These are phyloP conservation scores for Helotiales sp. DNA, from an alignment of 2,329 filamentous ascomycete species.

Conservation along the genomic window DNA sequence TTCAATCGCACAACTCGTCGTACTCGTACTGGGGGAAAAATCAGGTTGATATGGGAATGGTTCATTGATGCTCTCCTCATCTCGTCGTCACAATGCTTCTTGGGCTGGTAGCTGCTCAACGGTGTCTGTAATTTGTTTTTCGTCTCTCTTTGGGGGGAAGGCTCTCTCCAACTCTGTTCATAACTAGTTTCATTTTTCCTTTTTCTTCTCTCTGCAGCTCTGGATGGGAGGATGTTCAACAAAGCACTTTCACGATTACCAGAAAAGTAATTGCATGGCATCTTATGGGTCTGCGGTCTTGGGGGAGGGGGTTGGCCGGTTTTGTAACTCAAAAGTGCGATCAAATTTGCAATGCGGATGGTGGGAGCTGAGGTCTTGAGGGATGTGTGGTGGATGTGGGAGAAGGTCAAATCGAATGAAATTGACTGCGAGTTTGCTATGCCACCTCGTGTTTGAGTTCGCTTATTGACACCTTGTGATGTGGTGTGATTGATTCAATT, in stretches of 20 bases:
- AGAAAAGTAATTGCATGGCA: background rate
- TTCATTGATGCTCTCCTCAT: background rate
- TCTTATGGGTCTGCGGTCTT: background rate
- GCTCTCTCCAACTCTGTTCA: slow-evolving; percentile 12
- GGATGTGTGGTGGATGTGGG: background rate
- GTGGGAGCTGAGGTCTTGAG: background rate
- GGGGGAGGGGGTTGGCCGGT: background rate
- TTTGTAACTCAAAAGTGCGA: background rate
- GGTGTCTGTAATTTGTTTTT: slow-evolving; percentile 8
- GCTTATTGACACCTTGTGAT: background rate
- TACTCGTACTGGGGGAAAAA: slow-evolving; percentile 1
- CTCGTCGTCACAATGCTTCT: background rate
- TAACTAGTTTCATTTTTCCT: slow-evolving; percentile 12
- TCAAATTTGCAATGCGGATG: background rate
- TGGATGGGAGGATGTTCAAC: background rate
- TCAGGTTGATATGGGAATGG: slow-evolving; percentile 4
- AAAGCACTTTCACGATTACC: background rate
- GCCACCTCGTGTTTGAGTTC: background rate
- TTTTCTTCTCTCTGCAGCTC: background rate
- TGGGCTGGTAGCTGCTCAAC: background rate
- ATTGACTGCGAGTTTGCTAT: background rate
- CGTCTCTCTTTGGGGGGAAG: background rate
- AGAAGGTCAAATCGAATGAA: background rate
- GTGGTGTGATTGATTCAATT: background rate
- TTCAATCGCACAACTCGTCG: slow-evolving; percentile 1